A percentile compares a stretch with the other conserved stretches of the same genome.
These are phyloP conservation scores for Oryza australiensis DNA, from an alignment of 176 grass and related monocot species.

Conservation along the genomic window DNA sequence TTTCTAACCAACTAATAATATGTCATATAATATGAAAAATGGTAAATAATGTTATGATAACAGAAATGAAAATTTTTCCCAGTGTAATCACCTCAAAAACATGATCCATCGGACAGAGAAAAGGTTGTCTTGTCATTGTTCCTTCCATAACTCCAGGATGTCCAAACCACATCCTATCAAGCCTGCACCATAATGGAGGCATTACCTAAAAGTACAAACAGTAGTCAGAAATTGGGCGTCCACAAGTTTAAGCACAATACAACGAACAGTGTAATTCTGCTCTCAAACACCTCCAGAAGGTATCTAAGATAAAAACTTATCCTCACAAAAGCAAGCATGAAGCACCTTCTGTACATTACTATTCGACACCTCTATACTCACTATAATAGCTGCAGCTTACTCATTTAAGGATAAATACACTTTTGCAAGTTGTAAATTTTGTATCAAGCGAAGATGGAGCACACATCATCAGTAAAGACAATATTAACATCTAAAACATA, in stretches of 20 bases:
- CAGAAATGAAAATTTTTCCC: neutral
- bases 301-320: constrained; percentile 5
- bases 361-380: neutral
- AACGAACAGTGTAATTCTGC: neutral
- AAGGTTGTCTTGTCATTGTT: constrained; percentile 90
- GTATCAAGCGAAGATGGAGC: neutral
- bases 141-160: constrained; percentile 94
- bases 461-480: neutral
- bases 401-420: neutral
- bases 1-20: neutral
- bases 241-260: constrained; percentile 20
- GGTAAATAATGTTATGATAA: neutral
- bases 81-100: constrained; percentile 78
- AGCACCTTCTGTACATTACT: neutral
- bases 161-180: constrained; percentile 97
- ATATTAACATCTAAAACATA: neutral
- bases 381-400: neutral
- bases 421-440: neutral
- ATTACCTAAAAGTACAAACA: constrained; percentile 80
- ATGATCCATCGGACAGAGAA: constrained; percentile 99
- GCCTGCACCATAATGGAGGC: constrained; percentile 98
- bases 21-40: constrained; percentile 17
- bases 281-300: neutral
- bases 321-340: neutral
- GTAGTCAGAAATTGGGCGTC: constrained; percentile 34